Conservation (phyloP, 192 early-diverging fungal genomes). For the Phycomyces nitens region DNA sequence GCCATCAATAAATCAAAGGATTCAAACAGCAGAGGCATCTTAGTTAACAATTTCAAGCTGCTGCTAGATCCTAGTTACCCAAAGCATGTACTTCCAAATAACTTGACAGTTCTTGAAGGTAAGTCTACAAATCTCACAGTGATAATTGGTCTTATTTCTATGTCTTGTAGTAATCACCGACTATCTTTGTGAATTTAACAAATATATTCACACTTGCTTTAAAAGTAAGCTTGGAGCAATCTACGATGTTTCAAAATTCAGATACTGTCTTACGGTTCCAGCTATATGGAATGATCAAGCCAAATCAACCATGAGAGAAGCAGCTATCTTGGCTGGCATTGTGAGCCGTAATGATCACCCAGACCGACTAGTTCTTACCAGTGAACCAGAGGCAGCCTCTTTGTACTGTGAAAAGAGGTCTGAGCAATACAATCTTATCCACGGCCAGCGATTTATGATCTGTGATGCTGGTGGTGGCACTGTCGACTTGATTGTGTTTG, state of each 20-base stretch:
- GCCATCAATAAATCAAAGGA: slow-evolving; percentile 39
- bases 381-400: slow-evolving; percentile 47
- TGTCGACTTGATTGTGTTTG: slow-evolving; percentile 51
- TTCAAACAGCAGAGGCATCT: slow-evolving; percentile 37
- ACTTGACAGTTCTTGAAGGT: slow-evolving; percentile 38
- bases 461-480: slow-evolving; percentile 54
- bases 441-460: slow-evolving; percentile 46
- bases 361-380: slow-evolving; percentile 40
- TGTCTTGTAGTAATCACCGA: slow-evolving; percentile 37
- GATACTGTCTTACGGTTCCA: slow-evolving; percentile 44
- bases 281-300: slow-evolving; percentile 50
- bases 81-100: slow-evolving; percentile 36
- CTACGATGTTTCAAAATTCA: neutral
- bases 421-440: slow-evolving; percentile 36
- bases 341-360: slow-evolving; percentile 30
- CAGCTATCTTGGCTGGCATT: slow-evolving; percentile 39
- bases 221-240: slow-evolving; percentile 21
- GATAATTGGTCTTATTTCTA: no score
- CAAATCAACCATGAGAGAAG: slow-evolving; percentile 41
- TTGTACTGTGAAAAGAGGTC: slow-evolving; percentile 47
- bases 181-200: slow-evolving; percentile 45
- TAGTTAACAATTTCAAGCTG: slow-evolving; percentile 45
- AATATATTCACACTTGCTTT: slow-evolving; percentile 39
- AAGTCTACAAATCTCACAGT: no score
- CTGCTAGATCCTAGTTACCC: slow-evolving; percentile 44